Evolutionary conservation across 108 stramenopile species (phyloP).

Genomic region (Cyclotella sp.): DNA sequence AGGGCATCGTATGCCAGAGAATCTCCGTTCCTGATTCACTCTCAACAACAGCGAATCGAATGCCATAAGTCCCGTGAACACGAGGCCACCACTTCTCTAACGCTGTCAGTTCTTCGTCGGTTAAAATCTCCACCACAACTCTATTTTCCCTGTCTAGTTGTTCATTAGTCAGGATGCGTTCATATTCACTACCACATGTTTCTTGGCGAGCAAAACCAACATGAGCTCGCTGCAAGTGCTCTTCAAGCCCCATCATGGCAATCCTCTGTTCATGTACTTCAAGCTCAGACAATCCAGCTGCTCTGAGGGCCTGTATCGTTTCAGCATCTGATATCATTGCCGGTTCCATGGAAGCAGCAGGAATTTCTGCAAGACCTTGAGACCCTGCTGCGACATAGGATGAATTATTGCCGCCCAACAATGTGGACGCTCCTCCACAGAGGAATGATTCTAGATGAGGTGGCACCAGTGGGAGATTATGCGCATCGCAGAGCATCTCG

Average conservation of each 20-base stretch:
- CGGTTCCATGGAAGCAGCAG: constrained; percentile 36
- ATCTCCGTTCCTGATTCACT: constrained; percentile 31
- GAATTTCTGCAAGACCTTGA: constrained; percentile 29
- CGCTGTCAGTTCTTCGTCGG: constrained; percentile 74
- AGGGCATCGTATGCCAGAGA: constrained; percentile 64
- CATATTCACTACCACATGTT: constrained; percentile 7
- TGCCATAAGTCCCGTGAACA: constrained; percentile 44
- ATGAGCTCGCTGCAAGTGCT: constrained; percentile 35
- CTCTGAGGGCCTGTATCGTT: constrained; percentile 60
- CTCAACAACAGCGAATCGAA: constrained; percentile 58
- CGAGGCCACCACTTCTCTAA: constrained; percentile 71
- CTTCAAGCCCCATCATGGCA: constrained; percentile 67
- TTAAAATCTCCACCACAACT: constrained; percentile 80
- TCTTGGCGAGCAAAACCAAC: constrained; percentile 11
- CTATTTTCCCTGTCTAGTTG: constrained; percentile 82
- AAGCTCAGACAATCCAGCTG: constrained; percentile 63
- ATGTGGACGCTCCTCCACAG: constrained; percentile 61
- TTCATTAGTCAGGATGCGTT: constrained; percentile 53
- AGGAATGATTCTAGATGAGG: constrained; percentile 83
- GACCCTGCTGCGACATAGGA: neutral
- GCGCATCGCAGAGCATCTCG: constrained; percentile 76
- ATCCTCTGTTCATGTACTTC: constrained; percentile 67
- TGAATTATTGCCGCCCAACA: constrained; percentile 45
- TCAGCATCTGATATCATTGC: constrained; percentile 38
- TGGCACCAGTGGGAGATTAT: constrained; percentile 76